Conservation (phyloP, 1,284 basidiomycete genomes). For the Trichosporon inkin region DNA sequence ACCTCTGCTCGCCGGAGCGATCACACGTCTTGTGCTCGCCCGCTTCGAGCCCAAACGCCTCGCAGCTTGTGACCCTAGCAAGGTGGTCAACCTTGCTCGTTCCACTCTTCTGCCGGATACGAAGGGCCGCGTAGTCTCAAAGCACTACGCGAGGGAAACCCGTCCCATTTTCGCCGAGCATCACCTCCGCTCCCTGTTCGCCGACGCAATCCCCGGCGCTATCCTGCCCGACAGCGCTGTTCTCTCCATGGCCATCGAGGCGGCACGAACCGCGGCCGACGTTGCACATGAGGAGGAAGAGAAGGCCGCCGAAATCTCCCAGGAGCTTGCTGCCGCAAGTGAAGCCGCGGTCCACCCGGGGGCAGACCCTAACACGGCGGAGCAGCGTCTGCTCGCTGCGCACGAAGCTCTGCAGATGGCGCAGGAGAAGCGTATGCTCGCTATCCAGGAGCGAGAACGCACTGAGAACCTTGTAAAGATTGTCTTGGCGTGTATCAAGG, state of each 20-base stretch:
- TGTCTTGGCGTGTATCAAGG: not conserved
- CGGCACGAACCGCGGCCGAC: not conserved
- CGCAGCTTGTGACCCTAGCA: not conserved
- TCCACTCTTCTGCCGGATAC: not conserved
- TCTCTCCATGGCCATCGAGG: slow-evolving; percentile 1
- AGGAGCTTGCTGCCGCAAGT: not conserved
- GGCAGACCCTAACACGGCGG: not conserved
- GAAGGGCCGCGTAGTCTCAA: not conserved
- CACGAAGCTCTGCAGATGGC: slow-evolving; percentile 5
- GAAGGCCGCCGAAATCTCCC: not conserved
- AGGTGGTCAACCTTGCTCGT: slow-evolving; percentile 1
- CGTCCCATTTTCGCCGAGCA: slow-evolving; percentile 4
- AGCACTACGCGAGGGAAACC: slow-evolving; percentile 1
- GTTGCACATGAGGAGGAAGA: not conserved
- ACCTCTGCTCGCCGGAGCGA: slow-evolving; percentile 1
- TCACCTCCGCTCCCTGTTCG: not conserved
- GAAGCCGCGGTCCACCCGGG: not conserved
- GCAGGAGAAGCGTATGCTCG: slow-evolving; percentile 5
- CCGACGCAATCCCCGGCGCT: not conserved
- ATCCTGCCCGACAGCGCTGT: not conserved
- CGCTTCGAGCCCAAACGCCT: slow-evolving; percentile 6
- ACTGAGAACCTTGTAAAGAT: slow-evolving; percentile 4
- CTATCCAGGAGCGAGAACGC: slow-evolving; percentile 2
- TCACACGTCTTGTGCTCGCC: not conserved
- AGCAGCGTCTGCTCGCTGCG: slow-evolving; percentile 4